These are phyloP conservation scores for Leucosporidium creatinivorum DNA, from an alignment of 768 basidiomycete genomes.

Conservation along the genomic window DNA sequence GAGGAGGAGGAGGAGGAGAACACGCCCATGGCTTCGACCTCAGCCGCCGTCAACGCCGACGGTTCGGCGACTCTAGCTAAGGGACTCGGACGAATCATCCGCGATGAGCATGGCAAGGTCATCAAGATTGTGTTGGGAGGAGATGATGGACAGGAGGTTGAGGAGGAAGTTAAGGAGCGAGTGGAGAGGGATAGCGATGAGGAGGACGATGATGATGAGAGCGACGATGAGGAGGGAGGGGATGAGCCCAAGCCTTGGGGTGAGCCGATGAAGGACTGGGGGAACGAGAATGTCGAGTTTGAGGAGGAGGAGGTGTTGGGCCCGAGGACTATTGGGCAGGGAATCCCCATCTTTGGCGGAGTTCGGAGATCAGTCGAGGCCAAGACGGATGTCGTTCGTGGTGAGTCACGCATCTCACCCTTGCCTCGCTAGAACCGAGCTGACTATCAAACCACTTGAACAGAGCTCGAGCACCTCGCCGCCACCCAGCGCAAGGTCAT, in stretches of 20 bases:
- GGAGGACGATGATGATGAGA: conserved; percentile 41
- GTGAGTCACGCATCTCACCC: conserved; percentile 2
- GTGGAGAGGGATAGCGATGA: conserved; percentile 32
- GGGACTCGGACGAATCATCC: conserved; percentile 71
- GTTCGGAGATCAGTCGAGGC: conserved; percentile 6
- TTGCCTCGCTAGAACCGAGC: background rate
- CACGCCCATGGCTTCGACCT: background rate
- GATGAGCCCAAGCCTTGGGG: conserved; percentile 29
- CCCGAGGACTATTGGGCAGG: conserved; percentile 19
- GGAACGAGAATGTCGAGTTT: background rate
- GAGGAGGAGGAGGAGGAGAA: conserved; percentile 7
- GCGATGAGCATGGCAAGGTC: conserved; percentile 70
- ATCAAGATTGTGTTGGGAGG: conserved; percentile 44
- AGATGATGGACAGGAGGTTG: conserved; percentile 36
- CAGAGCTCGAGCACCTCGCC: conserved; percentile 26
- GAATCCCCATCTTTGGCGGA: conserved; percentile 21
- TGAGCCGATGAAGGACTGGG: conserved; percentile 23
- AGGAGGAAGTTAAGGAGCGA: conserved; percentile 39
- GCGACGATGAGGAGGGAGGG: conserved; percentile 11
- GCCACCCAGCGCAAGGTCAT: conserved; percentile 15
- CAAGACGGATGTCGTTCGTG: conserved; percentile 27
- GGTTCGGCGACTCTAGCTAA: conserved; percentile 44
- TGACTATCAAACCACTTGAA: background rate
- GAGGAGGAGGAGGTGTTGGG: conserved; percentile 5
- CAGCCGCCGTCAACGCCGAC: background rate